Base-by-base conservation (phyloP, 2,329 filamentous ascomycete species). In the Chaetomium olivaceum region DNA sequence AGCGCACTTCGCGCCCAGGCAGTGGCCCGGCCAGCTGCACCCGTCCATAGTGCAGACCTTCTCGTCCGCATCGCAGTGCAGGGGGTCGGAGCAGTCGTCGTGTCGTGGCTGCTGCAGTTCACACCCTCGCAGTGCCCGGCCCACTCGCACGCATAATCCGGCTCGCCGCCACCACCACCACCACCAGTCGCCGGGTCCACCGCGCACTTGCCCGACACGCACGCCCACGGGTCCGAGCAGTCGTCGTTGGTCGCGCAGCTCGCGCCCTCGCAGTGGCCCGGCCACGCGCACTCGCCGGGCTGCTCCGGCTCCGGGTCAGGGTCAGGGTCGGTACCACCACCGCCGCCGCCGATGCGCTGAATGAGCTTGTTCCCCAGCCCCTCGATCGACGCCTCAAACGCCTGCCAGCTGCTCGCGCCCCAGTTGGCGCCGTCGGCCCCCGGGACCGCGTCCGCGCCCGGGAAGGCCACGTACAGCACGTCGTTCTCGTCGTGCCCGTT, bases 381-480 rank as follows among this genome's bases (percentile, higher is more conserved):
- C 61, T 77, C 73, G 62, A 88, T 82, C 71, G 83, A 87, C 19
- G 69, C 73, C 74, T 85, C 81, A 68, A 89, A 88, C 14, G 81
- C 78, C 14, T 75, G 74, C 33, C 77, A 82, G 67, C 74, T 80
- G 14, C 73, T 71, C 0, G 86, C 84, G 14, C 76, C 76, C 87
- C 87, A 90, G 39, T 81, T 76, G 0, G 87, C 87, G 23, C 79
- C 80, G 4, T 75, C 73, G 25, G 78, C 75, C 1, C 86, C 86
- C 0, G 86, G 85, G 0, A 88, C 83, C 0, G 87, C 86, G 4
- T 83, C 80, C 0, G 74, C 60, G 1, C 86, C 86, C 0, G 78
- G 78, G 72, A 90, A 90, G 0, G 84, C 87, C 58, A 90, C 80
- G 74, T 85, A 90, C 31, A 90, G 75, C 0, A 90, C 85, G 74